These are phyloP conservation scores for Podospora didyma DNA, from an alignment of 495 filamentous ascomycete species.

Conservation along the genomic window DNA sequence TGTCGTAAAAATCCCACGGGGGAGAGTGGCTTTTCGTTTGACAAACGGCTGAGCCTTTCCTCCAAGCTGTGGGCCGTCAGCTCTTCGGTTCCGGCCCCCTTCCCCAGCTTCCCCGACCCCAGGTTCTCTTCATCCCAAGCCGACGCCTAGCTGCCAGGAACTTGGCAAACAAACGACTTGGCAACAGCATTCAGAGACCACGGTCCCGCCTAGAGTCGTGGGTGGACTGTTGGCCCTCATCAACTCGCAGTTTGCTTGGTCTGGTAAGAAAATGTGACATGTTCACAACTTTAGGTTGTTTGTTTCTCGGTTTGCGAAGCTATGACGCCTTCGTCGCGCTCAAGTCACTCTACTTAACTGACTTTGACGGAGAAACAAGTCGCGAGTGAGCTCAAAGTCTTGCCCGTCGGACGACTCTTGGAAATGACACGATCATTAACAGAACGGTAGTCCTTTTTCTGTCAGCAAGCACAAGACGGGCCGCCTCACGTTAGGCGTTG, in stretches of 20 bases:
- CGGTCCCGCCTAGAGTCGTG: no score
- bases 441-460: no score
- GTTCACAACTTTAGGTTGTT: neutral
- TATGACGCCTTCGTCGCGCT: neutral
- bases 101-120: slow-evolving; percentile 9
- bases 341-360: no score
- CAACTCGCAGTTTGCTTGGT: neutral
- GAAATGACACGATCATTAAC: no score
- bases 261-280: neutral
- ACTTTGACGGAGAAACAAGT: no score
- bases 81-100: slow-evolving; percentile 1
- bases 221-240: neutral
- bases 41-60: no score
- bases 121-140: neutral
- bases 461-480: no score
- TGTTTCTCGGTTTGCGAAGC: neutral
- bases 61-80: neutral
- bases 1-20: no score
- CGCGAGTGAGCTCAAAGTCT: no score
- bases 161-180: neutral
- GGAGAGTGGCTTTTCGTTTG: no score
- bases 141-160: neutral
- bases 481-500: no score
- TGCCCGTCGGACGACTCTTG: no score
- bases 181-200: neutral